Evolutionary conservation across 1,284 basidiomycete genomes (phyloP), one percentile per base, ranked within the genome.

Genomic region (Gomphus bonarii): DNA sequence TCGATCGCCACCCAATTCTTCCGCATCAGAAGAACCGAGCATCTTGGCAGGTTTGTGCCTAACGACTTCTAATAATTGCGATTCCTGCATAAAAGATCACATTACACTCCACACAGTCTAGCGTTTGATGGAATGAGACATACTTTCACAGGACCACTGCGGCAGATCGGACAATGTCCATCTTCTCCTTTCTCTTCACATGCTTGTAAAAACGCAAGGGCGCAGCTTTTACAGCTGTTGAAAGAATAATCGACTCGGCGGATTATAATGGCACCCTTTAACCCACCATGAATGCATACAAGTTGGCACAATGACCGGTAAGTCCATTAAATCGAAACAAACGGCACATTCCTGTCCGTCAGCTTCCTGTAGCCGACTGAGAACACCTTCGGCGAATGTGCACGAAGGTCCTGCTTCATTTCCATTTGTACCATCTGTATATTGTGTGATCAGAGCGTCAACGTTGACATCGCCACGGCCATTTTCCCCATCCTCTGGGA

Each of bases 211-310:
- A 84, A 85, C 11, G 80, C 78, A 8, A 88, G 68, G 16, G 93
- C 83, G 64, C 92, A 95, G 60, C 87, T 84, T 65, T 89, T 91
- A 69, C 92, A 95, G 60, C 88, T 90, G 58, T 3, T 36, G 14
- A 51, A 22, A 30, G 20, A 46, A 31, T 42, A 31, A 16, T 12
- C 33, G 4, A 44, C 22, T n/a, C n/a, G 5, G 33, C 11, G 50
- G 8, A 14, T 42, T n/a, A 12, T 10, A 4, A 20, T 22, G 10
- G 6, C 28, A 47, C 14, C 6, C 22, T 44, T 35, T 22, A 52
- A 56, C 74, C 58, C 66, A 91, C 89, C 81, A 87, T 67, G 80
- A 80, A 70, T 89, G 89, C 71, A 85, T 80, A 68, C 91, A 93
- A 8, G 74, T 73, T 3, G 88, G 88, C 28, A 93, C 76, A 53